Conservation (phyloP, 495 filamentous ascomycete genomes). For the Penicillium nucicola region DNA sequence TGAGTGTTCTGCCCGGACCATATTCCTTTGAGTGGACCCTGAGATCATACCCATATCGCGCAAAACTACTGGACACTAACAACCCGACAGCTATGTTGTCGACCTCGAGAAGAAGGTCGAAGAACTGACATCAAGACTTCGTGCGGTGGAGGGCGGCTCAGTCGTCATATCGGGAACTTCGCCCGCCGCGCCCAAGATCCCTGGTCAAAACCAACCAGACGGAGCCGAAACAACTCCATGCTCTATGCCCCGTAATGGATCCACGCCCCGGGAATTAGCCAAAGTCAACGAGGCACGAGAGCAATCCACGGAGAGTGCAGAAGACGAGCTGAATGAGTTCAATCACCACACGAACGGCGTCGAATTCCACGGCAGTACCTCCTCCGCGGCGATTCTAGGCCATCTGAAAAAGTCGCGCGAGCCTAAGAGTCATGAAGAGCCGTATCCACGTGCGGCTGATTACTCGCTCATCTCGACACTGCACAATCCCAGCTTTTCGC, state of each 20-base stretch:
- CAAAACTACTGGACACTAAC: background rate
- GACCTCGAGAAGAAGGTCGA: conserved; percentile 39
- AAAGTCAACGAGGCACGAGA: conserved; percentile 17
- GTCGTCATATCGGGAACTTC: no score
- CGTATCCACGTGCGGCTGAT: conserved; percentile 1
- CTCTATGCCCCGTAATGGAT: conserved; percentile 24
- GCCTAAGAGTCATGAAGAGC: conserved; percentile 17
- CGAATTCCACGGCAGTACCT: conserved; percentile 41
- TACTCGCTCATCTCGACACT: conserved; percentile 38
- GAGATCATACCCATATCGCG: no score
- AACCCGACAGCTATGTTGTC: conserved; percentile 28
- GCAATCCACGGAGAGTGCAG: conserved; percentile 25
- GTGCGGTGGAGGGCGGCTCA: conserved; percentile 14
- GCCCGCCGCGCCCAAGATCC: background rate
- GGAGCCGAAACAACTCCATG: conserved; percentile 26
- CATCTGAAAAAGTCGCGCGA: conserved; percentile 33
- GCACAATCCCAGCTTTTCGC: conserved; percentile 39
- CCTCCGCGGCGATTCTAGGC: conserved; percentile 32
- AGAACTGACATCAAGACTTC: conserved; percentile 30
- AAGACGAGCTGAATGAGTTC: conserved; percentile 34
- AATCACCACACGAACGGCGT: conserved; percentile 41
- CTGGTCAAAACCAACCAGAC: conserved; percentile 1
- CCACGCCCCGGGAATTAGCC: conserved; percentile 21
- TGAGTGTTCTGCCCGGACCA: conserved; percentile 2
- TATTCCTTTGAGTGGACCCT: no score